These are phyloP conservation scores for Capniomyces stellatus DNA, from an alignment of 371 early-diverging fungal genomes.

Conservation along the genomic window DNA sequence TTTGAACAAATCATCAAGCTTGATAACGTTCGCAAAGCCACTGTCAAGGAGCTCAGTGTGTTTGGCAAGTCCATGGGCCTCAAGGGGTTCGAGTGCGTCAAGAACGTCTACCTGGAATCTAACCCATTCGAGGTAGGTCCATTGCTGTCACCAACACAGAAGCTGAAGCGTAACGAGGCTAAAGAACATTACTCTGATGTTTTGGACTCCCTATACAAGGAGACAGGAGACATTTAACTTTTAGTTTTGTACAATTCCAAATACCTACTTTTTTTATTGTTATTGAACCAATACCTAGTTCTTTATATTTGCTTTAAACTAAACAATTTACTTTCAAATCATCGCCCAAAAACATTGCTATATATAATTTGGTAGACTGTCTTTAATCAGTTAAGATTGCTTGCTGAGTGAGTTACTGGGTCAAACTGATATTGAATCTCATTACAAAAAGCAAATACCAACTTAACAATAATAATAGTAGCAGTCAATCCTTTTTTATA, in stretches of 20 bases:
- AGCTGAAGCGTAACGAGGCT: conserved; percentile 66
- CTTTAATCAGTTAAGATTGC: background rate
- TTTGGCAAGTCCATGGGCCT: conserved; percentile 50
- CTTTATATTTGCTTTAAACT: background rate
- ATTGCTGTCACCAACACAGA: conserved; percentile 60
- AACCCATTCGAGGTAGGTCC: conserved; percentile 41
- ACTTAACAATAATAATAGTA: too few relatives aligned
- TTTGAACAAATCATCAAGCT: conserved; percentile 34
- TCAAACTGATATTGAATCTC: too few relatives aligned
- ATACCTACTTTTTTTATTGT: background rate
- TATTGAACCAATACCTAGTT: background rate
- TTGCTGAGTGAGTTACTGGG: background rate
- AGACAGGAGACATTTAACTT: conserved; percentile 4
- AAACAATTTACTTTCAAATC: background rate
- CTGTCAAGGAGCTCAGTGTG: conserved; percentile 35
- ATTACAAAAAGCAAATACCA: too few relatives aligned
- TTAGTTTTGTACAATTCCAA: too few relatives aligned
- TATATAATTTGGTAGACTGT: background rate
- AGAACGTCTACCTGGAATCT: conserved; percentile 33
- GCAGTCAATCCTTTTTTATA: too few relatives aligned
- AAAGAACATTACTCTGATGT: conserved; percentile 34
- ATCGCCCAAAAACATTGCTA: background rate
- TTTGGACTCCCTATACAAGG: conserved; percentile 46
- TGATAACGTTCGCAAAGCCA: conserved; percentile 30
- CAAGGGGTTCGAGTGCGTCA: conserved; percentile 68